Conservation (phyloP, 164 flowering plant species). For the Chimonanthus praecox region DNA sequence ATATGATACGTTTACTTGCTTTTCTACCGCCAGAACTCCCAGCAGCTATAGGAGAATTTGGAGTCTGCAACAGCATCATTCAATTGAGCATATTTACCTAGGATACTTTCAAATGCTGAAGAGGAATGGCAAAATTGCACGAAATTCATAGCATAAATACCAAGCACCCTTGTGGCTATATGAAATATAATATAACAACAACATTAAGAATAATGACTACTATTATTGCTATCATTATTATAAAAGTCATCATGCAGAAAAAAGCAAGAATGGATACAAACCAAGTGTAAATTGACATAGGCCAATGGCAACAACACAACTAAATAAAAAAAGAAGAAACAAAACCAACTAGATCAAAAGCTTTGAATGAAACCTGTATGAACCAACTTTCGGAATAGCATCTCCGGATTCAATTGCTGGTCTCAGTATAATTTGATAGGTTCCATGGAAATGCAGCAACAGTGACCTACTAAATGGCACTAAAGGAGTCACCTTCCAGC, state of each 20-base stretch:
- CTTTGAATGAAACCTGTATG: too few relatives aligned
- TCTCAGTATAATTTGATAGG: too few relatives aligned
- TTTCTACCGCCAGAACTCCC: slow-evolving; percentile 80
- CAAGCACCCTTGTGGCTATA: not conserved
- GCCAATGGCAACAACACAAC: too few relatives aligned
- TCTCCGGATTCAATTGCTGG: too few relatives aligned
- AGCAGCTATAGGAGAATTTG: slow-evolving; percentile 67
- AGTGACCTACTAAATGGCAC: too few relatives aligned
- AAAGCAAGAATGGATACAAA: not conserved
- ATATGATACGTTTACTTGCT: slow-evolving; percentile 58
- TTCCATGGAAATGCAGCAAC: too few relatives aligned
- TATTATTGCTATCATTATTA: not conserved
- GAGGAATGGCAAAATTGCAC: not conserved
- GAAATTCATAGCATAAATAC: not conserved
- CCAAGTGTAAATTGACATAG: too few relatives aligned
- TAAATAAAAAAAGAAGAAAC: too few relatives aligned
- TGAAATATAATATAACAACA: too few relatives aligned
- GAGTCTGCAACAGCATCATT: slow-evolving; percentile 59
- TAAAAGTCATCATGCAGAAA: not conserved
- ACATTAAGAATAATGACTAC: not conserved
- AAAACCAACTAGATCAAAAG: too few relatives aligned
- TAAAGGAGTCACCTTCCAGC: too few relatives aligned
- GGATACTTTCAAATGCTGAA: not conserved
- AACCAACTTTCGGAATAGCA: too few relatives aligned
- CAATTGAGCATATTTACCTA: not conserved